Evolutionary conservation across 768 basidiomycete genomes (phyloP).

Genomic region (Mycena amicta): DNA sequence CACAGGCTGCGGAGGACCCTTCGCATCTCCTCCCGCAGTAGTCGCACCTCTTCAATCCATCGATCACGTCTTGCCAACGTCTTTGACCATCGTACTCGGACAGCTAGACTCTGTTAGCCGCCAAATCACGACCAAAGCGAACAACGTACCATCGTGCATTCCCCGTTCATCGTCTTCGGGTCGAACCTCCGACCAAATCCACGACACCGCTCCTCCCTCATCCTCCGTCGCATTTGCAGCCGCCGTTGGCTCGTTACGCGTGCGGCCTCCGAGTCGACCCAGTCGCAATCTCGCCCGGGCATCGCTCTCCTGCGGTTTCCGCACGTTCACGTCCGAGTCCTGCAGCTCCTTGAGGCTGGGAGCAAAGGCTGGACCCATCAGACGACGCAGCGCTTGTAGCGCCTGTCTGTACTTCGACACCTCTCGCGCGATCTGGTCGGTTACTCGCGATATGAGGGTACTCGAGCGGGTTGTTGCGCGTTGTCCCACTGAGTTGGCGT

Average conservation of each 20-base stretch:
- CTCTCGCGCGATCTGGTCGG: too few species aligned
- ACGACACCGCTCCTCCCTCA: neutral
- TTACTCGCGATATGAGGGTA: too few species aligned
- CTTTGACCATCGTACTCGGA: too few species aligned
- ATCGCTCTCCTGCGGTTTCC: conserved; percentile 5
- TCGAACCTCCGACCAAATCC: conserved; percentile 16
- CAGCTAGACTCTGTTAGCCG: too few species aligned
- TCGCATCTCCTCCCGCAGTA: too few species aligned
- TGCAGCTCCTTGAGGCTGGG: neutral
- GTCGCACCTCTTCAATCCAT: too few species aligned
- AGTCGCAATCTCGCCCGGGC: neutral
- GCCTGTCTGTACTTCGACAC: conserved; percentile 5
- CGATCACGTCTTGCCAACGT: too few species aligned
- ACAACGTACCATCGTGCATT: conserved; percentile 15
- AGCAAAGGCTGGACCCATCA: neutral
- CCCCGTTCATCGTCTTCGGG: conserved; percentile 1
- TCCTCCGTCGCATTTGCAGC: neutral
- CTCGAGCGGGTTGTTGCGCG: too few species aligned
- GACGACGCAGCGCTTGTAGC: neutral
- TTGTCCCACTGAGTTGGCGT: too few species aligned
- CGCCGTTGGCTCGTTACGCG: too few species aligned
- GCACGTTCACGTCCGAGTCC: neutral
- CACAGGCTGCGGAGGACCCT: too few species aligned
- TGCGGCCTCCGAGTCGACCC: neutral
- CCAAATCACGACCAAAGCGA: too few species aligned